Percentiles rank a stretch among this genome's conserved stretches.
phyloP scores from a whole-genome alignment of 1,284 basidiomycete species.

The Marasmius oreades region DNA sequence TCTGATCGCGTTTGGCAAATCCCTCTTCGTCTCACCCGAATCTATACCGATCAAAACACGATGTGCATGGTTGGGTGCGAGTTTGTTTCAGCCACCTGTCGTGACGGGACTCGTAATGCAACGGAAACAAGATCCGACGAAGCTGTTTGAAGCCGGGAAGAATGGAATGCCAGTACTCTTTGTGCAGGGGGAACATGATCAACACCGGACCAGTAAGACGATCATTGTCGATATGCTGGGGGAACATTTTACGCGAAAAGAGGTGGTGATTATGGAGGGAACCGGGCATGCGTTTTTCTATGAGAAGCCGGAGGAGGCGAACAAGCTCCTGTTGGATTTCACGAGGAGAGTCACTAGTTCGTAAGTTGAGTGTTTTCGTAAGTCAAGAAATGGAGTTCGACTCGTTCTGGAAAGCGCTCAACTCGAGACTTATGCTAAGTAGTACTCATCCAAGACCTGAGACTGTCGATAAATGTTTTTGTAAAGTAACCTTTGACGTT shows the following conservation, averaged over 20 bases:
- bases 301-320: conserved; percentile 18
- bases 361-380: background rate
- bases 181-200: conserved; percentile 12
- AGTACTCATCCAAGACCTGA: too few species aligned
- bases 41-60: conserved; percentile 6
- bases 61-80: conserved; percentile 10
- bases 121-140: conserved; percentile 4
- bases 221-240: conserved; percentile 13
- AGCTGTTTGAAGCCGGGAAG: conserved; percentile 12
- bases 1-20: conserved; percentile 4
- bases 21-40: conserved; percentile 5
- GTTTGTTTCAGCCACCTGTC: conserved; percentile 2
- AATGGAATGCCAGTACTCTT: conserved; percentile 9
- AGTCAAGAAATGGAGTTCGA: too few species aligned
- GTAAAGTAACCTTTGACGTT: too few species aligned
- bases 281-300: conserved; percentile 22
- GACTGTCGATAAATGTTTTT: too few species aligned
- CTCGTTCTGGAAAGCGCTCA: too few species aligned
- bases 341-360: conserved; percentile 2
- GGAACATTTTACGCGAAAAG: conserved; percentile 16
- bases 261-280: conserved; percentile 15
- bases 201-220: conserved; percentile 6
- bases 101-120: background rate
- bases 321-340: conserved; percentile 6
- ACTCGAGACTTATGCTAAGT: too few species aligned